These are phyloP conservation scores for Melampsora larici-populina DNA, from an alignment of 1,284 basidiomycete species.

Conservation along the genomic window DNA sequence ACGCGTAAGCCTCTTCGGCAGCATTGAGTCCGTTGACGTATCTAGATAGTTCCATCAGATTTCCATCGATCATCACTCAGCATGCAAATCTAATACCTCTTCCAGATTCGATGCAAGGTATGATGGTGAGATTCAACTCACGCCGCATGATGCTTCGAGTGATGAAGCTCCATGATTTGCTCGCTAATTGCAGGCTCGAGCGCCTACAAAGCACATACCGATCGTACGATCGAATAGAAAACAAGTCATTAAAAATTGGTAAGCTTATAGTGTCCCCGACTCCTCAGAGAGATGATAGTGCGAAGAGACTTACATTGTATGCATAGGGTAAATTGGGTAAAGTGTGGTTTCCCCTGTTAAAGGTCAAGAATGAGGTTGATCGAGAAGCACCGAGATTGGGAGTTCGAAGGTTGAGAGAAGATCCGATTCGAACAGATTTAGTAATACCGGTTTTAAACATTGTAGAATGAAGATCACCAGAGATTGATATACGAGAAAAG, in stretches of 20 bases:
- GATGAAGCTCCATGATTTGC: slow-evolving; percentile 82
- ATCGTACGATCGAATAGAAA: background rate
- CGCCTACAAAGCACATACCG: slow-evolving; percentile 47
- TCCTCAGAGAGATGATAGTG: no score
- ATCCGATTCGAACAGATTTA: slow-evolving; percentile 10
- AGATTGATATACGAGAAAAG: background rate
- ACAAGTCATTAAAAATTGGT: no score
- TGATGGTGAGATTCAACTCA: background rate
- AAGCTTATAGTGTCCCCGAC: no score
- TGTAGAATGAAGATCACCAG: slow-evolving; percentile 16
- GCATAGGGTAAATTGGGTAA: slow-evolving; percentile 84
- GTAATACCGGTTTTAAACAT: slow-evolving; percentile 25
- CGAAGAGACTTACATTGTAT: slow-evolving; percentile 61
- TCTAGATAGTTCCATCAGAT: background rate
- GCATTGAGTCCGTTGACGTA: slow-evolving; percentile 55
- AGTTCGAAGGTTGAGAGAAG: slow-evolving; percentile 23
- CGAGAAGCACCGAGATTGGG: background rate
- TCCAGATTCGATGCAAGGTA: no score
- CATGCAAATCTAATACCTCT: no score
- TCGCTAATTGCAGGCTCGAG: slow-evolving; percentile 79
- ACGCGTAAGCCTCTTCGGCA: slow-evolving; percentile 76
- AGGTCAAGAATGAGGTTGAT: background rate
- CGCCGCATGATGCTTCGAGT: slow-evolving; percentile 86
- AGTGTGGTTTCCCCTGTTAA: slow-evolving; percentile 58
- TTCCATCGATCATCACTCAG: no score